These are phyloP conservation scores for Pseudohalonectria lignicola DNA, from an alignment of 2,329 filamentous ascomycete genomes.

Conservation along the genomic window DNA sequence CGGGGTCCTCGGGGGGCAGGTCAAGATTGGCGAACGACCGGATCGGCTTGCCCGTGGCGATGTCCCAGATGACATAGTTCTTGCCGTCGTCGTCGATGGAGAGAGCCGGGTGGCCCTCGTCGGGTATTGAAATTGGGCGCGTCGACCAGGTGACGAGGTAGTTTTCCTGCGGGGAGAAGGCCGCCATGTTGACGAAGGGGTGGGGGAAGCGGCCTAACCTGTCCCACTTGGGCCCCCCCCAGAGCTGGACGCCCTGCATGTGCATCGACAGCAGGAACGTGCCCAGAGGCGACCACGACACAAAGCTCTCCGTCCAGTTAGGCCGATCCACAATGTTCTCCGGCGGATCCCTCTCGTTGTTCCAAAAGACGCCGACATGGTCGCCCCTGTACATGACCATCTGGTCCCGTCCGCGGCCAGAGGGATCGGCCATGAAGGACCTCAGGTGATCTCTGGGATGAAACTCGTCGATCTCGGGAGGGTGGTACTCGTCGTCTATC, in stretches of 20 bases:
- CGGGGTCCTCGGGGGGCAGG: constrained; percentile 48
- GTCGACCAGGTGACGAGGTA: constrained; percentile 97
- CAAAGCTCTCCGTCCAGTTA: constrained; percentile 96
- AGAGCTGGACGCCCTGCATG: constrained; percentile 91
- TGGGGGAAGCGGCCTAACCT: constrained; percentile 90
- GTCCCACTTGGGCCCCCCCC: constrained; percentile 84
- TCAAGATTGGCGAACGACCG: constrained; percentile 92
- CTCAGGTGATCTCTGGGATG: constrained; percentile 86
- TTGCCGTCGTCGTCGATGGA: constrained; percentile 93
- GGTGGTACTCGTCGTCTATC: constrained; percentile 80
- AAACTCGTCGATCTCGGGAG: constrained; percentile 76
- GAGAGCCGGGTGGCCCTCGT: constrained; percentile 73
- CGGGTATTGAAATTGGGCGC: constrained; percentile 82
- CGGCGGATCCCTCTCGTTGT: constrained; percentile 85
- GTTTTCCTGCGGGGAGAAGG: constrained; percentile 87
- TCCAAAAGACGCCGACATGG: constrained; percentile 92
- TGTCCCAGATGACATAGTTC: constrained; percentile 98
- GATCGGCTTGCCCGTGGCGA: constrained; percentile 78
- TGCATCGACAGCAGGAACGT: constrained; percentile 94
- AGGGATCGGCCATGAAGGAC: constrained; percentile 80
- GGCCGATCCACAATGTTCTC: constrained; percentile 84
- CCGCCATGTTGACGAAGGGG: constrained; percentile 88
- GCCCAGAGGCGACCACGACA: constrained; percentile 94
- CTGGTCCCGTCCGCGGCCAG: constrained; percentile 77
- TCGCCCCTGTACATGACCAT: constrained; percentile 92